These are phyloP conservation scores for Coriaria nepalensis DNA, from an alignment of 306 rosid species.

Conservation along the genomic window DNA sequence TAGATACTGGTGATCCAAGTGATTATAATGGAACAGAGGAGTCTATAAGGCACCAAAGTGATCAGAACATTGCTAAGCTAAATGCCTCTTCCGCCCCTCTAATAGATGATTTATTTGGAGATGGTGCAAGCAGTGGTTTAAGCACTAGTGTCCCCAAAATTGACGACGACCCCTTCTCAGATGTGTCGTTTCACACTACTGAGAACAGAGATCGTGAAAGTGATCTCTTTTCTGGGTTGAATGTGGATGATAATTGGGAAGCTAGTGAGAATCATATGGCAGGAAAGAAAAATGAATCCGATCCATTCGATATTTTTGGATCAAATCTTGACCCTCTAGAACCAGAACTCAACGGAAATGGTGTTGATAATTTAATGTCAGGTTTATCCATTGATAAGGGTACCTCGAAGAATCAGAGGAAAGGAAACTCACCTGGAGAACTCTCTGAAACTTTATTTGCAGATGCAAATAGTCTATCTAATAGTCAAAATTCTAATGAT, in stretches of 20 bases:
- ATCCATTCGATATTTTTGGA: constrained; percentile 57
- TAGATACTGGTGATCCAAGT: constrained; percentile 66
- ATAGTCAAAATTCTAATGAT: constrained; percentile 25
- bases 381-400: constrained; percentile 52
- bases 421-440: constrained; percentile 26
- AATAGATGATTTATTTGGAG: constrained; percentile 88
- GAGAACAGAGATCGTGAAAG: constrained; percentile 44
- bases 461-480: constrained; percentile 27
- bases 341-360: constrained; percentile 31
- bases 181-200: constrained; percentile 65
- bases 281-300: constrained; percentile 35
- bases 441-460: constrained; percentile 38
- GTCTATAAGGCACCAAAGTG: constrained; percentile 24
- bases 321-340: constrained; percentile 25
- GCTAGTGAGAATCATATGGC: constrained; percentile 18
- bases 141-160: constrained; percentile 35
- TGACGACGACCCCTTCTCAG: constrained; percentile 86
- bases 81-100: constrained; percentile 34
- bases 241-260: constrained; percentile 43
- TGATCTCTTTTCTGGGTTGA: constrained; percentile 80
- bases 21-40: constrained; percentile 20
- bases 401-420: constrained; percentile 32
- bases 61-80: constrained; percentile 28
- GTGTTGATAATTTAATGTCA: constrained; percentile 44
- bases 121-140: constrained; percentile 25